Evolutionary conservation across 495 filamentous ascomycete species (phyloP).

Genomic region (Tuber brumale): DNA sequence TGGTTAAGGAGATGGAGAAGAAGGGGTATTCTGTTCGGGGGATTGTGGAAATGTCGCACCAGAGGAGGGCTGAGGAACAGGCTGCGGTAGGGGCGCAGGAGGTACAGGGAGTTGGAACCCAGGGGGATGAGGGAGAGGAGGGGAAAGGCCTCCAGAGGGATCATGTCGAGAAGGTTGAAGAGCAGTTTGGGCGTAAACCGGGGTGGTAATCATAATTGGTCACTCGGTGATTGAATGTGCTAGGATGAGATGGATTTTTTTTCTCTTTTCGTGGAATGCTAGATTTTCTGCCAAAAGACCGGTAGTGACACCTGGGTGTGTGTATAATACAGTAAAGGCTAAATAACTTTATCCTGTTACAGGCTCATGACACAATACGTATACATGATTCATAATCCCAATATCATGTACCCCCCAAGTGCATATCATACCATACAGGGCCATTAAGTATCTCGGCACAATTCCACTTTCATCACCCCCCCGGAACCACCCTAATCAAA

Average conservation of each 20-base stretch:
- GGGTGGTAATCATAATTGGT: neutral
- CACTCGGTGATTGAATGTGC: neutral
- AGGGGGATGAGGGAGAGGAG: neutral
- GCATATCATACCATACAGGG: neutral
- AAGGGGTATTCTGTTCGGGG: conserved; percentile 13
- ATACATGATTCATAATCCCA: neutral
- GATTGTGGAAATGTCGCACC: neutral
- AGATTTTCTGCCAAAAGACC: neutral
- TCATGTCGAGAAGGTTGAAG: neutral
- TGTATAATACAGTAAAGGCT: neutral
- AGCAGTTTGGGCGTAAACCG: neutral
- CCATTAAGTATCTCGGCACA: neutral
- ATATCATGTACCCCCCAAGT: neutral
- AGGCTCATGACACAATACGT: neutral
- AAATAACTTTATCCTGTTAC: neutral
- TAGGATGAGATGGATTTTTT: neutral
- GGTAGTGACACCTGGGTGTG: neutral
- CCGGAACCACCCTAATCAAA: neutral
- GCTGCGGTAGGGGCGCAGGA: neutral
- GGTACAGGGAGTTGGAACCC: neutral
- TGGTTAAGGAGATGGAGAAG: conserved; percentile 44
- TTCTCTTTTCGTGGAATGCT: neutral
- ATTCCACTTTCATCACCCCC: neutral
- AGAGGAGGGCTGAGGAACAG: neutral
- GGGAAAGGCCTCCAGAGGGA: neutral